phyloP scores from a whole-genome alignment of 2,329 filamentous ascomycete species.

The Colletotrichum horii region DNA sequence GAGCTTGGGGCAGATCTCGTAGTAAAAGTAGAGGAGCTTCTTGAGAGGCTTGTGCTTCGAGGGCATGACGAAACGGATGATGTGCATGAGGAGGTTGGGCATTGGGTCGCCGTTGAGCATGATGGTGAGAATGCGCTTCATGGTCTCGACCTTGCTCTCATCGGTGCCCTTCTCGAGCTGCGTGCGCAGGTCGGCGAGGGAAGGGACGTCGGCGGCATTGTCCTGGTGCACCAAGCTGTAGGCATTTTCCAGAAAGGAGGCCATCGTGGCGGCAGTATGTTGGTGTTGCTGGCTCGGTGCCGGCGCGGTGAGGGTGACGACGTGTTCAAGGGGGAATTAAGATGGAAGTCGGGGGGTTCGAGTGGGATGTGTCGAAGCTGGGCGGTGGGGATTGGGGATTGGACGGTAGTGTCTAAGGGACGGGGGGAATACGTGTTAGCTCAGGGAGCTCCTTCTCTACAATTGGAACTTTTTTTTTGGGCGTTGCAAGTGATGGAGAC shows the following conservation, averaged over 20 bases:
- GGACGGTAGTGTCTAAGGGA: constrained; percentile 13
- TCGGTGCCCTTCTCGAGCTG: constrained; percentile 94
- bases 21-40: constrained; percentile 99
- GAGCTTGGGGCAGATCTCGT: constrained; percentile 97
- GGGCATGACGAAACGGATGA: constrained; percentile 99
- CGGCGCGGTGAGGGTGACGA: constrained; percentile 25
- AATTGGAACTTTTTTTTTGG: background rate
- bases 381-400: constrained; percentile 20
- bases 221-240: constrained; percentile 98
- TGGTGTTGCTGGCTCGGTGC: constrained; percentile 22
- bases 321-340: constrained; percentile 16
- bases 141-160: constrained; percentile 91
- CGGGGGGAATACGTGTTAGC: constrained; percentile 23
- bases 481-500: background rate
- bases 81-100: constrained; percentile 97
- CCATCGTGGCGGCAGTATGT: constrained; percentile 67
- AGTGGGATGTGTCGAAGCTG: constrained; percentile 23
- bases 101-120: constrained; percentile 99
- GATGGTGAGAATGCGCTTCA: constrained; percentile 94
- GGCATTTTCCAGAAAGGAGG: constrained; percentile 90
- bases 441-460: constrained; percentile 5
- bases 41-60: constrained; percentile 96
- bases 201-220: constrained; percentile 92
- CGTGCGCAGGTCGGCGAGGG: constrained; percentile 87
- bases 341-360: constrained; percentile 1